Conservation (phyloP, 345 rosid species). For the Gossypium turneri region DNA sequence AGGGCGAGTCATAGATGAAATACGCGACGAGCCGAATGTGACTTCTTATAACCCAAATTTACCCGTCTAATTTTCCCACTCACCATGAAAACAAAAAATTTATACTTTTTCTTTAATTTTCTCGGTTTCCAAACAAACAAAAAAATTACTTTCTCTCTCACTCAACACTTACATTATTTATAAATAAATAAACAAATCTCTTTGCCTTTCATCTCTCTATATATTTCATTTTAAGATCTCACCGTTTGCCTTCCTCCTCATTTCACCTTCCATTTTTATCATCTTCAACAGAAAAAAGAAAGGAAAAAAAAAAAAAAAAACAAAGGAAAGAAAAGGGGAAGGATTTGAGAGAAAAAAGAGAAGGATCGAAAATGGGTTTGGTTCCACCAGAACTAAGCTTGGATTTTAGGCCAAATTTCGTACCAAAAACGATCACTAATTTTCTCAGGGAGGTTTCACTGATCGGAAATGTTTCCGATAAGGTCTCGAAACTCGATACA, state of each 20-base stretch:
- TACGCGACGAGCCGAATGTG: conserved; percentile 64
- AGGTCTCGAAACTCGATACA: conserved; percentile 41
- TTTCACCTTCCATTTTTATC: conserved; percentile 5
- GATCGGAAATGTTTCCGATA: conserved; percentile 43
- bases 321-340: background rate
- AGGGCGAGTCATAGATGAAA: conserved; percentile 27
- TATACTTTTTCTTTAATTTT: conserved; percentile 1
- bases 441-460: conserved; percentile 43
- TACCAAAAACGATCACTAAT: conserved; percentile 51
- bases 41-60: conserved; percentile 14
- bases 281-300: background rate
- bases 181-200: background rate
- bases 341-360: background rate
- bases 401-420: conserved; percentile 46
- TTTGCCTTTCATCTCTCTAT: conserved; percentile 19
- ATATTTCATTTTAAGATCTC: conserved; percentile 29
- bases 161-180: conserved; percentile 2
- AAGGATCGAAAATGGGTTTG: conserved; percentile 45
- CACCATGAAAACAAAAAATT: background rate
- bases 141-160: conserved; percentile 12
- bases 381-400: conserved; percentile 64
- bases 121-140: conserved; percentile 24
- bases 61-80: background rate
- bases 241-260: conserved; percentile 17
- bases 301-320: no score